Conservation (phyloP, 805 yeast species). For the Kazachstania bromeliacearum region DNA sequence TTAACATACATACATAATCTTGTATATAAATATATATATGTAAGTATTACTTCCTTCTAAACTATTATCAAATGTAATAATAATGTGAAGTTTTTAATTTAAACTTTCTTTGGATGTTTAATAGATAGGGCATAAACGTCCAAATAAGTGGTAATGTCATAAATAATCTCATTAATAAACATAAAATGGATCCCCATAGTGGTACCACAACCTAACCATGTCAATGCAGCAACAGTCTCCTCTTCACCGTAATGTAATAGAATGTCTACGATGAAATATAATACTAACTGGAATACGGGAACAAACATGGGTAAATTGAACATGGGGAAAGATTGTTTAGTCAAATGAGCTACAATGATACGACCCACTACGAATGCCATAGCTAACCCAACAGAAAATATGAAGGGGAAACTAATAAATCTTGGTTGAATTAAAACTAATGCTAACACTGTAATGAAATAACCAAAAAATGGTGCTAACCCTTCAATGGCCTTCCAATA, state of each 20-base stretch:
- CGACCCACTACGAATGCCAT: conserved; percentile 84
- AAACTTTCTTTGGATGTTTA: conserved; percentile 58
- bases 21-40: conserved; percentile 2
- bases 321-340: conserved; percentile 69
- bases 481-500: conserved; percentile 39
- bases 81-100: background rate
- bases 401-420: conserved; percentile 45
- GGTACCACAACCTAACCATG: conserved; percentile 59
- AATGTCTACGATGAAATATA: conserved; percentile 25
- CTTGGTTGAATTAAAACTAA: conserved; percentile 44
- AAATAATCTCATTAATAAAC: conserved; percentile 70
- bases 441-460: conserved; percentile 40
- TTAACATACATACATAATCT: background rate
- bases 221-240: conserved; percentile 40
- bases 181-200: conserved; percentile 60
- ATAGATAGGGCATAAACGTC: conserved; percentile 83
- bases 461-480: conserved; percentile 60
- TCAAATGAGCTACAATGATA: conserved; percentile 79
- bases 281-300: conserved; percentile 42
- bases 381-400: conserved; percentile 63
- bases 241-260: conserved; percentile 29
- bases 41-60: conserved; percentile 1
- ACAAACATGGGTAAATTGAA: conserved; percentile 62
- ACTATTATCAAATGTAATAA: background rate
- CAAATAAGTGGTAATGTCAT: conserved; percentile 70